phyloP scores from a whole-genome alignment of 2,329 filamentous ascomycete genomes.

The Colletotrichum tamarilloi region DNA sequence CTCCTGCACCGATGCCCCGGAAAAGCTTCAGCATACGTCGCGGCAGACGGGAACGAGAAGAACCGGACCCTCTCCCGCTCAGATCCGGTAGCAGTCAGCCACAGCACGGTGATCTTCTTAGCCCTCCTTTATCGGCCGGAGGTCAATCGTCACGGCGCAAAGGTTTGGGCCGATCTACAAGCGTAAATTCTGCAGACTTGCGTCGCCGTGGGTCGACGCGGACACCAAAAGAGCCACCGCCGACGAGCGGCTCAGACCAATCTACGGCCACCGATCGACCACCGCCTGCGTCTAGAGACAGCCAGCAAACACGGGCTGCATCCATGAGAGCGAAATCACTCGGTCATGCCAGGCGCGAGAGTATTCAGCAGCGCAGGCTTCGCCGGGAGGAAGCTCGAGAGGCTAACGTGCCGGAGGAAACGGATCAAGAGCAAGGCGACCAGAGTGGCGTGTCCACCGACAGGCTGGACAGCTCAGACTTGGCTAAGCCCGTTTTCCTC shows the following conservation, averaged over 20 bases:
- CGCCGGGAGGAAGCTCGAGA: slow-evolving; percentile 78
- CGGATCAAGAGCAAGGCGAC: slow-evolving; percentile 77
- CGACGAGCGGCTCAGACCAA: slow-evolving; percentile 83
- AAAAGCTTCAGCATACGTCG: slow-evolving; percentile 90
- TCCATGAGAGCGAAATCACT: slow-evolving; percentile 86
- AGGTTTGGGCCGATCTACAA: slow-evolving; percentile 85
- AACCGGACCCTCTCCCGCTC: slow-evolving; percentile 56
- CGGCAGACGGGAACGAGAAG: slow-evolving; percentile 65
- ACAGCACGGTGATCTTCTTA: slow-evolving; percentile 82
- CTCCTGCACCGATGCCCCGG: slow-evolving; percentile 67
- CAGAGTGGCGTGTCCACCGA: slow-evolving; percentile 71
- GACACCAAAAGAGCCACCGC: slow-evolving; percentile 72
- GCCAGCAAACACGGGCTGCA: slow-evolving; percentile 66
- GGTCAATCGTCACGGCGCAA: slow-evolving; percentile 70
- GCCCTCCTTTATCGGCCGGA: slow-evolving; percentile 75
- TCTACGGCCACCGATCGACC: slow-evolving; percentile 68
- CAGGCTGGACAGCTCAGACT: slow-evolving; percentile 74
- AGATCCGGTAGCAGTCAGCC: slow-evolving; percentile 73
- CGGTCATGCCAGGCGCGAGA: slow-evolving; percentile 89
- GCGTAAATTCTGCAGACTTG: slow-evolving; percentile 89
- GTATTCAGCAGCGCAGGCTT: slow-evolving; percentile 86
- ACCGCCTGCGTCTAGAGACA: slow-evolving; percentile 62
- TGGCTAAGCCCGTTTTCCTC: slow-evolving; percentile 92
- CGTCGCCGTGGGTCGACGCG: slow-evolving; percentile 68
- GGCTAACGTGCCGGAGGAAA: slow-evolving; percentile 89